Evolutionary conservation across 2,329 filamentous ascomycete genomes (phyloP).

Genomic region (Pseudogymnoascus destructans): DNA sequence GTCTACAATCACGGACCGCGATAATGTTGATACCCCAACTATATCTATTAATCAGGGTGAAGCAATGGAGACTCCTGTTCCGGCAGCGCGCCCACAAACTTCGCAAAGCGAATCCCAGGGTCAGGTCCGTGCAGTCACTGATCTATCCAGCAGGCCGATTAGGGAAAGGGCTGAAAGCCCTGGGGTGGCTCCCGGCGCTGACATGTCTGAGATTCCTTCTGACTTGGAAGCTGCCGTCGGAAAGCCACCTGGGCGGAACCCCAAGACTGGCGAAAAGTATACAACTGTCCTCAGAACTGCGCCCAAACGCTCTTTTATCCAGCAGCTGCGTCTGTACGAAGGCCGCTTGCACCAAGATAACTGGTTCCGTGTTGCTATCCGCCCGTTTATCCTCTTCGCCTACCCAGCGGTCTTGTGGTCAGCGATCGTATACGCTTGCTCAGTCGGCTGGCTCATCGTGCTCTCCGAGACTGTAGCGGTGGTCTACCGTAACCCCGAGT

Average conservation of each 20-base stretch:
- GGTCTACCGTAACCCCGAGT: conserved; percentile 56
- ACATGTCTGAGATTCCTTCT: background rate
- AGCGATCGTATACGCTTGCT: conserved; percentile 69
- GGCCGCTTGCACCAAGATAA: conserved; percentile 65
- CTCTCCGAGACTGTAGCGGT: conserved; percentile 75
- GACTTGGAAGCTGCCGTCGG: background rate
- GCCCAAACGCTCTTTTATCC: conserved; percentile 55
- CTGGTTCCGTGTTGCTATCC: conserved; percentile 64
- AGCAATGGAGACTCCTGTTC: background rate
- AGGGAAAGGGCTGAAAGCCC: background rate
- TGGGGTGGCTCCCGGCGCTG: background rate
- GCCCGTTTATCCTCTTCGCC: conserved; percentile 74
- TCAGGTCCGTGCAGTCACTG: background rate
- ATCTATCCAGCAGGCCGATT: background rate
- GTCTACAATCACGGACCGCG: background rate
- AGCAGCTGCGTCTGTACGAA: conserved; percentile 65
- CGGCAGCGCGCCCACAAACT: background rate
- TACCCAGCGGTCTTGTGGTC: conserved; percentile 91
- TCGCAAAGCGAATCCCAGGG: background rate
- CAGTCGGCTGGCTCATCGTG: conserved; percentile 90
- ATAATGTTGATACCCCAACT: background rate
- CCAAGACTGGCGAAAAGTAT: background rate
- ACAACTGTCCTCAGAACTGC: conserved; percentile 55
- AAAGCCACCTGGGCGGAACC: background rate
- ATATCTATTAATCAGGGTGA: background rate